Base-by-base conservation (phyloP, 169 alveolate species). In the Plasmodium gonderi region DNA sequence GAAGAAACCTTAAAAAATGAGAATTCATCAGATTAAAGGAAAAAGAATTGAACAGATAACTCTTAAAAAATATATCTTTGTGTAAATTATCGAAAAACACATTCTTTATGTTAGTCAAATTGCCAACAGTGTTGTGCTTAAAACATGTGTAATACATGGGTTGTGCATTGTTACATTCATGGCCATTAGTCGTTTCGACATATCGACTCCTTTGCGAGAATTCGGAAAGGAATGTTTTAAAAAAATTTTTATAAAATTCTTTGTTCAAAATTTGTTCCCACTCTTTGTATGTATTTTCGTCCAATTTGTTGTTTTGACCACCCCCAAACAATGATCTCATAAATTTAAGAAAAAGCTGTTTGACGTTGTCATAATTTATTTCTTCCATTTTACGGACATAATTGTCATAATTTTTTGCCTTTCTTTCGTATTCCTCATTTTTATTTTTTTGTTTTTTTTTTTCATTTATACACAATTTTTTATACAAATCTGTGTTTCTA, bases 21-120 rank as follows among this genome's bases (percentile, higher is more conserved):
- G 80, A 69, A 17, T 82, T 82, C 92, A 82, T 82, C 26, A 82
- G 42, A 82, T 82, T 82, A 47, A 82, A 75, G 8, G 92, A 82
- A 74, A 82, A 82, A 1, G 92, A 72, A 72, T 82, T 82, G 14
- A 82, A 69, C 23, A 82, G 7, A 68, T 44, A 33, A 82, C 40
- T 82, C 20, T 82, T 82, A 82, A 49, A 69, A 69, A 69, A 82
- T n/a, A 72, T 2, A 47, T 82, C 83, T 14, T 38, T 47, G 42
- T 82, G 82, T 51, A 72, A 38, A 4, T 69, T 82, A n/a, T 82
- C 78, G 38, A 82, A 49, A 47, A 69, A 31, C 9, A 44, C 11
- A 4, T 47, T 74, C 45, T 49, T 82, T 60, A 82, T 68, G 33
- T 82, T 72, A 49, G 54, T 42, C n/a, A 82, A 29, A 75, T 82